Evolutionary conservation across 1,139 yeast species (phyloP).

Genomic region (Diutina pseudorugosa): DNA sequence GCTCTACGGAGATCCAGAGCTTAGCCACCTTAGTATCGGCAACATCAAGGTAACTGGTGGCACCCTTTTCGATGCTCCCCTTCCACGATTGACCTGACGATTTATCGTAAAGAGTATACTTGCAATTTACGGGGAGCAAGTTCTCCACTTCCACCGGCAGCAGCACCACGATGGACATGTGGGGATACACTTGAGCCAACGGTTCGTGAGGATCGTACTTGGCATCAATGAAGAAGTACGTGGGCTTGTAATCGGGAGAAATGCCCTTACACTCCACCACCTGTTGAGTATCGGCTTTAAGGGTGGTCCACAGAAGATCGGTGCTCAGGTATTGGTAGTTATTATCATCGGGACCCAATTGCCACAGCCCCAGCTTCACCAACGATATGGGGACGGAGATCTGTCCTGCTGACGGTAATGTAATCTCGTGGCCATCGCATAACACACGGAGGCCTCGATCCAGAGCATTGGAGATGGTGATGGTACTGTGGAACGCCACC

Average conservation of each 20-base stretch:
- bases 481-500: slow-evolving; percentile 64
- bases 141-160: slow-evolving; percentile 87
- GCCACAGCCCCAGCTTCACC: slow-evolving; percentile 47
- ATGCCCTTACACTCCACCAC: neutral
- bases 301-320: neutral
- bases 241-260: slow-evolving; percentile 12
- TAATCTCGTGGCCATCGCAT: slow-evolving; percentile 12
- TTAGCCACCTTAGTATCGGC: slow-evolving; percentile 64
- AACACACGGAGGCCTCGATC: slow-evolving; percentile 35
- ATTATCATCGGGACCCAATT: slow-evolving; percentile 41
- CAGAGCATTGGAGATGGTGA: slow-evolving; percentile 59
- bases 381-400: slow-evolving; percentile 63
- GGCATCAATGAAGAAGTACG: slow-evolving; percentile 69
- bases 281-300: neutral
- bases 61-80: slow-evolving; percentile 51
- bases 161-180: slow-evolving; percentile 62
- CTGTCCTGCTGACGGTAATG: slow-evolving; percentile 40
- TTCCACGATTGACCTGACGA: slow-evolving; percentile 61
- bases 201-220: slow-evolving; percentile 53
- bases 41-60: slow-evolving; percentile 63
- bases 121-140: slow-evolving; percentile 69
- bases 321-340: neutral
- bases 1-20: slow-evolving; percentile 52
- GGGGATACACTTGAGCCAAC: slow-evolving; percentile 69
- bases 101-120: slow-evolving; percentile 69